phyloP scores from a whole-genome alignment of 805 yeast species.

The Kuraishia borneana region DNA sequence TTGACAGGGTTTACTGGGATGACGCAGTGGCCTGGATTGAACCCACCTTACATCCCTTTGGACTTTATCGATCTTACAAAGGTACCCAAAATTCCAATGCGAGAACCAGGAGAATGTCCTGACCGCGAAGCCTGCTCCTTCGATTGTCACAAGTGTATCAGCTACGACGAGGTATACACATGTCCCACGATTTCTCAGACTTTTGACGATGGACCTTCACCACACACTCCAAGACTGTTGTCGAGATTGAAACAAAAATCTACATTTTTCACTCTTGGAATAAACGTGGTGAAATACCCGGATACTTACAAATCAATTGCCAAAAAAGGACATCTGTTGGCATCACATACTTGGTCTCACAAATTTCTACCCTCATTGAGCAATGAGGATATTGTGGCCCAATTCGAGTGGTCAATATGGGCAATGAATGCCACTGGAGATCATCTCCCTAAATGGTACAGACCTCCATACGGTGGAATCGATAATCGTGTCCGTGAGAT shows the following conservation, averaged over 20 bases:
- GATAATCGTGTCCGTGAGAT: conserved; percentile 80
- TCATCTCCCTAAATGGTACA: conserved; percentile 82
- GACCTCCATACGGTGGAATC: conserved; percentile 95
- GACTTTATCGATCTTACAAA: conserved; percentile 49
- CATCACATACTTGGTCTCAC: conserved; percentile 91
- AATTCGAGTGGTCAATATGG: conserved; percentile 93
- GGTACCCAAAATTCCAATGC: conserved; percentile 38
- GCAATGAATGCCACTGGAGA: conserved; percentile 92
- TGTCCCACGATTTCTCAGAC: conserved; percentile 75
- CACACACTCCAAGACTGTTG: conserved; percentile 52
- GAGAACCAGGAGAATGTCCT: conserved; percentile 48
- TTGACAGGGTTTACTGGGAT: conserved; percentile 63
- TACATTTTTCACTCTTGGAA: conserved; percentile 81
- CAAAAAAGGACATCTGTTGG: conserved; percentile 65
- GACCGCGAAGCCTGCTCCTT: conserved; percentile 60
- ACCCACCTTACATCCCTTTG: conserved; percentile 82
- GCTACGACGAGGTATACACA: conserved; percentile 63
- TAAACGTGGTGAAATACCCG: conserved; percentile 69
- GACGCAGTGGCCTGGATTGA: conserved; percentile 70
- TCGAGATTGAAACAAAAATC: conserved; percentile 38
- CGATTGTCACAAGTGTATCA: conserved; percentile 75
- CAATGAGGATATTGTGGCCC: conserved; percentile 79
- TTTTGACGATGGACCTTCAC: conserved; percentile 92
- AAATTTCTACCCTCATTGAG: conserved; percentile 66
- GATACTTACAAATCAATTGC: conserved; percentile 51